phyloP scores from a whole-genome alignment of 345 rosid genomes.

The Ricinus communis region DNA sequence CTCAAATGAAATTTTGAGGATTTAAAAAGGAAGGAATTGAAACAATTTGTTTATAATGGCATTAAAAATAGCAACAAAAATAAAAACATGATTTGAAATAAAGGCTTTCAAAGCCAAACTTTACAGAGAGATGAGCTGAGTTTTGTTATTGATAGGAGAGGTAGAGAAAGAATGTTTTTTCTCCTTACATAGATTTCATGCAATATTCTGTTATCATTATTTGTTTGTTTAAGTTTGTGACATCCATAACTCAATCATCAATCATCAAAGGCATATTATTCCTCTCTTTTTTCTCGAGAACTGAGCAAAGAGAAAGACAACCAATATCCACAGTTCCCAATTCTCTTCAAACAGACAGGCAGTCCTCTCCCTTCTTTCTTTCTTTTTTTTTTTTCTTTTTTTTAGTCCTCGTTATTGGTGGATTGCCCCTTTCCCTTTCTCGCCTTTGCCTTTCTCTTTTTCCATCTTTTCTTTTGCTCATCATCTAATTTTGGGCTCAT shows the following conservation, averaged over 20 bases:
- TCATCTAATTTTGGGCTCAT: slow-evolving; percentile 21
- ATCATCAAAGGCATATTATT: slow-evolving; percentile 28
- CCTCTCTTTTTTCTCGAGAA: slow-evolving; percentile 24
- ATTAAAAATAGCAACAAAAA: too few species aligned
- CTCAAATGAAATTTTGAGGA: too few species aligned
- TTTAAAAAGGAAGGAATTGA: too few species aligned
- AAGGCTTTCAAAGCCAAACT: too few species aligned
- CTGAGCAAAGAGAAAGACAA: slow-evolving; percentile 8
- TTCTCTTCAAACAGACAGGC: slow-evolving; percentile 59
- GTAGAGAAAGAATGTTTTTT: too few species aligned
- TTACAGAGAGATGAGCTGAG: too few species aligned
- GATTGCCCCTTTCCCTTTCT: slow-evolving; percentile 22
- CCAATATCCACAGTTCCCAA: slow-evolving; percentile 33
- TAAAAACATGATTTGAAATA: too few species aligned
- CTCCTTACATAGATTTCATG: slow-evolving; percentile 38
- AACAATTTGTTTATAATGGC: too few species aligned
- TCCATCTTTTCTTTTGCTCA: slow-evolving; percentile 6
- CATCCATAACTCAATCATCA: slow-evolving; percentile 26
- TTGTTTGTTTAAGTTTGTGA: background rate
- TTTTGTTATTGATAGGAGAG: too few species aligned
- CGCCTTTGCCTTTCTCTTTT: background rate
- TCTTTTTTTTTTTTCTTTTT: slow-evolving; percentile 12
- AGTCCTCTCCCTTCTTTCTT: slow-evolving; percentile 34
- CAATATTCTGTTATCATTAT: slow-evolving; percentile 15
- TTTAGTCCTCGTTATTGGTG: slow-evolving; percentile 34